A percentile compares a stretch with the other conserved stretches of the same genome.
Conservation (phyloP, 441 rosid genomes). For the Viola pubescens region DNA sequence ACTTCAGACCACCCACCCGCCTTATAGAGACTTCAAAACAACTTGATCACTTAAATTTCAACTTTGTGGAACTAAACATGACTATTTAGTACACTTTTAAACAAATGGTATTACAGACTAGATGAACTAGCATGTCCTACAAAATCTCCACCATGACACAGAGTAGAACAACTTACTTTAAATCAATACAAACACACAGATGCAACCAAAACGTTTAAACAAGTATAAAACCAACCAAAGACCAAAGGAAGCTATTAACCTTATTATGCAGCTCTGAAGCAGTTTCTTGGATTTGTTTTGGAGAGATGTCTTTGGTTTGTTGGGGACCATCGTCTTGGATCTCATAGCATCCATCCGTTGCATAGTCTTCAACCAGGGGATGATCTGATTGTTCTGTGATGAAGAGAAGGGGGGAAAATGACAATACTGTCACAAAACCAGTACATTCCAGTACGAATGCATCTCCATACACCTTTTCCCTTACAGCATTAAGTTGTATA, state of each 20-base stretch:
- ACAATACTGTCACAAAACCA: neutral
- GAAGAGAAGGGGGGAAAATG: conserved; percentile 3
- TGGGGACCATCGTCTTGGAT: conserved; percentile 16
- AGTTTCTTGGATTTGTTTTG: conserved; percentile 14
- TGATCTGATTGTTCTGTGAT: conserved; percentile 23
- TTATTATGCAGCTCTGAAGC: conserved; percentile 23
- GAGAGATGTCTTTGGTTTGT: conserved; percentile 18
- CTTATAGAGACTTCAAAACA: too few relatives aligned
- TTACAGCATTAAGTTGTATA: too few relatives aligned
- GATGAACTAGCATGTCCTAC: too few relatives aligned
- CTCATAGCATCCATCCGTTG: conserved; percentile 16
- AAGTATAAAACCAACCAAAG: neutral
- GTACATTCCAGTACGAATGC: too few relatives aligned
- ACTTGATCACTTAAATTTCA: too few relatives aligned
- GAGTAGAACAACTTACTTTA: neutral
- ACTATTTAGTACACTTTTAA: too few relatives aligned
- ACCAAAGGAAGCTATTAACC: conserved; percentile 23
- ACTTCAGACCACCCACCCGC: too few relatives aligned
- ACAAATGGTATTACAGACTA: too few relatives aligned
- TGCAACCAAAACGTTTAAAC: neutral
- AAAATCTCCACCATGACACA: too few relatives aligned
- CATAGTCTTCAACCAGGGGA: conserved; percentile 20
- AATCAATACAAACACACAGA: neutral
- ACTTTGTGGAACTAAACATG: too few relatives aligned
- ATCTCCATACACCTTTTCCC: too few relatives aligned